Base-by-base conservation (phyloP, 805 yeast species). In the Candida awuae region DNA sequence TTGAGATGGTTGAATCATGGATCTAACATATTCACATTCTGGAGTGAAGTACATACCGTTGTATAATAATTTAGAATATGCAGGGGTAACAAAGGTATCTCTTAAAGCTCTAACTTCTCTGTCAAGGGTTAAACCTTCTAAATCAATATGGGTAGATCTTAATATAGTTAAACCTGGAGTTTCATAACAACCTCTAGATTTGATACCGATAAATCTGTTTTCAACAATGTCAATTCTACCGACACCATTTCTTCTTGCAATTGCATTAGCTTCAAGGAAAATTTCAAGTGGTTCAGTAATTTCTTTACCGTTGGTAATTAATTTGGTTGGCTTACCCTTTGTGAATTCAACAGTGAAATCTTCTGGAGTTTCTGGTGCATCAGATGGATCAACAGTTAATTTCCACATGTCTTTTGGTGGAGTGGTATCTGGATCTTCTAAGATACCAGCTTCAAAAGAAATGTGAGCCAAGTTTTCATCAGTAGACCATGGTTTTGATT, bases 401-500 rank as follows among this genome's bases (percentile, higher is more conserved):
- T 92, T 92, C 98, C 98, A 92, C 98, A 92, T 92, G 65, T 92
- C 98, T 72, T 88, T 90, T 68, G 98, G 98, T 49, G 98, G 98
- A 38, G 98, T 92, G 54, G 90, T 80, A 65, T 92, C 84, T 60
- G 99, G 99, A 69, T 92, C 95, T 70, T 92, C 99, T 58, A 92
- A 77, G 53, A 92, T 92, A 68, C 99, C 99, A 49, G 99, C 99
- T 73, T 92, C 99, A 64, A 84, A 92, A 29, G 97, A 90, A 64
- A 92, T 92, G 68, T 92, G 99, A 34, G 97, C 98, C 78, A 90
- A 71, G 76, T 92, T 92, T 71, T 92, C 99, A 64, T 92, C 99
- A 42, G 98, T 92, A 27, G 97, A 88, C 99, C 99, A 92, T 54
- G 99, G 99, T 73, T 92, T 92, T 50, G 97, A 86, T 67, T 87